phyloP scores from a whole-genome alignment of 805 yeast species.

The Torulaspora indica region DNA sequence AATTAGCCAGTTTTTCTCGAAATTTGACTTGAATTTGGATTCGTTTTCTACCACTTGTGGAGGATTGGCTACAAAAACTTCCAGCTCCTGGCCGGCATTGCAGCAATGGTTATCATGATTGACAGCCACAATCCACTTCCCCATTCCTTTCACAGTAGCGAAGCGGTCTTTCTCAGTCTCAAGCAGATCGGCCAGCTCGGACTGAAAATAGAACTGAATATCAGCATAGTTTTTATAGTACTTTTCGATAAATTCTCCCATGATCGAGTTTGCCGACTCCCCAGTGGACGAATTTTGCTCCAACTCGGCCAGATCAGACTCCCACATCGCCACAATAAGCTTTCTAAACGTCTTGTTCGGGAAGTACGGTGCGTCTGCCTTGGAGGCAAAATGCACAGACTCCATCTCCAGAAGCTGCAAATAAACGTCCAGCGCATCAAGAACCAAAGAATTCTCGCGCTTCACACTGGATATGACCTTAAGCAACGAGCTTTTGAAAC shows the following conservation, averaged over 20 bases:
- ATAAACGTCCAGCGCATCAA: conserved; percentile 50
- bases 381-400: conserved; percentile 48
- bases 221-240: conserved; percentile 65
- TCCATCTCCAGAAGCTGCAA: conserved; percentile 57
- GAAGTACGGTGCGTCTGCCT: conserved; percentile 52
- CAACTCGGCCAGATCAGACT: conserved; percentile 38
- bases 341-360: conserved; percentile 51
- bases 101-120: conserved; percentile 35
- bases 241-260: conserved; percentile 52
- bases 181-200: conserved; percentile 39
- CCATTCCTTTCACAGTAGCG: conserved; percentile 22
- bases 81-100: conserved; percentile 36
- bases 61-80: conserved; percentile 42
- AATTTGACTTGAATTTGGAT: conserved; percentile 52
- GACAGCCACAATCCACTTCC: conserved; percentile 39
- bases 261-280: conserved; percentile 41
- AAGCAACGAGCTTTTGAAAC: conserved; percentile 45
- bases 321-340: conserved; percentile 39
- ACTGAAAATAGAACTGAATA: conserved; percentile 67
- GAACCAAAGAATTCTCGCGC: conserved; percentile 45
- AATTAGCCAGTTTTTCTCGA: conserved; percentile 65
- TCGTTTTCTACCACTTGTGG: conserved; percentile 43
- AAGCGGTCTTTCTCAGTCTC: conserved; percentile 20
- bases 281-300: conserved; percentile 45
- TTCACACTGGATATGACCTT: conserved; percentile 39